Evolutionary conservation across 2,329 filamentous ascomycete genomes (phyloP).

Genomic region (Penicillium sp.): DNA sequence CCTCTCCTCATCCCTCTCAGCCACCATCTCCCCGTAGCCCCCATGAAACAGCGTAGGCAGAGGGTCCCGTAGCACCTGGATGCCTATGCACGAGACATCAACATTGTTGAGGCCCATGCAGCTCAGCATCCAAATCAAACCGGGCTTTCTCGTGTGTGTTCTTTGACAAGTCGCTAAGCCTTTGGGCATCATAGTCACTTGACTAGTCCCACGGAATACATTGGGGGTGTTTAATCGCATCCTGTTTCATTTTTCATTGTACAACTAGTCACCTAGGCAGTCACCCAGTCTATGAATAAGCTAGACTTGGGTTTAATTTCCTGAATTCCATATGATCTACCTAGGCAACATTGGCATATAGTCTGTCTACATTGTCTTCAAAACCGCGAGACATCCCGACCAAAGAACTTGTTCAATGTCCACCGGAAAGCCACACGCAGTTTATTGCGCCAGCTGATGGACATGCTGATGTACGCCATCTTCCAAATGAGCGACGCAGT

Average conservation of each 20-base stretch:
- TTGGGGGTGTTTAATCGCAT: not conserved
- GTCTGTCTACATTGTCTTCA: constrained; percentile 14
- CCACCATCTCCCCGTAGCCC: not conserved
- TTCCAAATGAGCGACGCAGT: constrained; percentile 46
- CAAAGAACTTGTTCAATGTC: constrained; percentile 44
- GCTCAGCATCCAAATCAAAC: not conserved
- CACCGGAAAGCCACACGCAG: constrained; percentile 43
- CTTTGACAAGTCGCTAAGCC: not conserved
- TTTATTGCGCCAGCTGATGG: constrained; percentile 48
- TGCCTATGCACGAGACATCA: not conserved
- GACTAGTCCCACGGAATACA: not conserved
- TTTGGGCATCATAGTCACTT: not conserved
- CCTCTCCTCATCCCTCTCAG: not conserved
- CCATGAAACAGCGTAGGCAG: not conserved
- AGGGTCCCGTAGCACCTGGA: not conserved
- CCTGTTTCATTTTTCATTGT: not conserved
- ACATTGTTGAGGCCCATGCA: not conserved
- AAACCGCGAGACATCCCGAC: constrained; percentile 46
- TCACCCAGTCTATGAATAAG: not conserved
- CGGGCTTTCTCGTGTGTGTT: not conserved
- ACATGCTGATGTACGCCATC: constrained; percentile 47
- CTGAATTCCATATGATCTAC: not conserved
- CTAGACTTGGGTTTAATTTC: not conserved
- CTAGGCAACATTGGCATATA: not conserved
- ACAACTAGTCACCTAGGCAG: not conserved